Evolutionary conservation across 176 grass and related monocot genomes (phyloP).

Genomic region (Avena atlantica): DNA sequence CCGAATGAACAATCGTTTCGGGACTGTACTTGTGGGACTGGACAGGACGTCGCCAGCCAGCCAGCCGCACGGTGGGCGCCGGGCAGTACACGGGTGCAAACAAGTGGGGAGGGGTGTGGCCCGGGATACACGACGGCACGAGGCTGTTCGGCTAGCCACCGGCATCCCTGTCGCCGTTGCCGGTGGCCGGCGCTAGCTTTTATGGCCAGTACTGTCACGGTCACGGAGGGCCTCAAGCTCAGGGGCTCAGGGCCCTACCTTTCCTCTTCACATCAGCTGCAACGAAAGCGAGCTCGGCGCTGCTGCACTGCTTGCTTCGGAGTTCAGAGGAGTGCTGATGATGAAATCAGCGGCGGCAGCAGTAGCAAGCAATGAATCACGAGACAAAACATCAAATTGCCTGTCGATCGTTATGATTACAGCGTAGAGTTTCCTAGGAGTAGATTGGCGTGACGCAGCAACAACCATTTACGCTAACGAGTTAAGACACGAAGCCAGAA

Average conservation of each 20-base stretch:
- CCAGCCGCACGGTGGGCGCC: slow-evolving; percentile 1
- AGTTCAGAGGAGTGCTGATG: neutral
- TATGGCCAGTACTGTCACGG: neutral
- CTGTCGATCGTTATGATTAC: too few relatives aligned
- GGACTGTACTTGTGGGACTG: neutral
- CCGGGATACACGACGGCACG: neutral
- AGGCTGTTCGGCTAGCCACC: neutral
- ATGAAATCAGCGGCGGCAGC: neutral
- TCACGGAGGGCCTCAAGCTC: neutral
- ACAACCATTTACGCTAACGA: too few relatives aligned
- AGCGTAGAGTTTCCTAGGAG: too few relatives aligned
- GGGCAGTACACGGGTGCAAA: neutral
- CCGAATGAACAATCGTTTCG: neutral
- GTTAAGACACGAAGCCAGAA: too few relatives aligned
- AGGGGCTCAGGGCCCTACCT: neutral
- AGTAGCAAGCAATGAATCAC: neutral
- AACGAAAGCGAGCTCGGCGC: neutral
- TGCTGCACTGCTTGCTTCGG: neutral
- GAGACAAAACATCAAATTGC: neutral
- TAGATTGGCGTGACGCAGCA: too few relatives aligned
- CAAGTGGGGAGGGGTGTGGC: neutral
- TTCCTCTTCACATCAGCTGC: neutral
- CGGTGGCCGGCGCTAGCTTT: neutral
- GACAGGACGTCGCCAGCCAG: neutral
- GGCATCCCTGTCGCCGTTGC: slow-evolving; percentile 29